Conservation (phyloP, 768 basidiomycete genomes). For the Gyrodon lividus region DNA sequence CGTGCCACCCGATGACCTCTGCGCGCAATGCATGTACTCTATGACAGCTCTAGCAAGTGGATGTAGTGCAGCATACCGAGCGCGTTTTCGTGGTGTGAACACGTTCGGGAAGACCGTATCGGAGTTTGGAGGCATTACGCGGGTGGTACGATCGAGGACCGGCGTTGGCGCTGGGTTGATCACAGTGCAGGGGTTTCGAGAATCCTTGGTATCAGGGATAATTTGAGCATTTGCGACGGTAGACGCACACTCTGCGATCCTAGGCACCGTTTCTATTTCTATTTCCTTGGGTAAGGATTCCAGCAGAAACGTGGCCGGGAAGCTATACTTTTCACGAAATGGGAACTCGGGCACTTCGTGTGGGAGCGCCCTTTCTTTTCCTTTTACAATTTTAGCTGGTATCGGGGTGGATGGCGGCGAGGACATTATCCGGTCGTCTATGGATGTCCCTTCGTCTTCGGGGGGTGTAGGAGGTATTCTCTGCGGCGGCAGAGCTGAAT, state of each 20-base stretch:
- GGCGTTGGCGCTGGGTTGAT: not conserved
- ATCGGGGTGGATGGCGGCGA: not conserved
- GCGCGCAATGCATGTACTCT: constrained; percentile 12
- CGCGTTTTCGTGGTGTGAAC: constrained; percentile 22
- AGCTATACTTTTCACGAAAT: not conserved
- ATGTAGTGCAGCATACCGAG: constrained; percentile 16
- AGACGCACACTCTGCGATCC: not conserved
- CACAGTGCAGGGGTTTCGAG: not conserved
- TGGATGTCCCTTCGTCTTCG: not conserved
- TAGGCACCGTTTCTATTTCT: not conserved
- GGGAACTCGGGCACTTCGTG: not conserved
- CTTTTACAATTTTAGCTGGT: not conserved
- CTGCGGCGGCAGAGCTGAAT: not conserved
- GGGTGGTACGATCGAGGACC: not conserved
- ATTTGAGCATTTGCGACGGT: not conserved
- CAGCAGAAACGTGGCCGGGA: not conserved
- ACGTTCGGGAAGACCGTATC: constrained; percentile 7
- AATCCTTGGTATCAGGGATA: not conserved
- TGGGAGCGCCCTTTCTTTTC: not conserved
- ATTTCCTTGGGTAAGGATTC: not conserved
- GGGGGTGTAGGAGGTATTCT: not conserved
- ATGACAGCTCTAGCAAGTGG: constrained; percentile 20
- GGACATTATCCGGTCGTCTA: not conserved
- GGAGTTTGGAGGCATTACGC: not conserved
- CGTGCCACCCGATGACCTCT: not conserved